Conservation (phyloP, 768 basidiomycete species). For the Tylopilus vinaceipallidus region DNA sequence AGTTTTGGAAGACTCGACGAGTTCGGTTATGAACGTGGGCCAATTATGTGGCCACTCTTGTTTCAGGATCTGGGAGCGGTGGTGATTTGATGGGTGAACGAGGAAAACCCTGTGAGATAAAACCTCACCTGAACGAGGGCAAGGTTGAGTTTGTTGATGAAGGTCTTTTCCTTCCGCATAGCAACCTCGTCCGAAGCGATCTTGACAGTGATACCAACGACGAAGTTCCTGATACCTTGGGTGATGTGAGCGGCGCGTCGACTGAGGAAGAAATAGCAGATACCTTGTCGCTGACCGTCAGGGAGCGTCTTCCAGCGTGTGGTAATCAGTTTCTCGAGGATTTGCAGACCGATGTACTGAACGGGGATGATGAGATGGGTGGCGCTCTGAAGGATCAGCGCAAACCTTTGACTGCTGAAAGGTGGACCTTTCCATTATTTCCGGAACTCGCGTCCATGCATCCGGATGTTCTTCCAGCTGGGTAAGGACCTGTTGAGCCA, state of each 20-base stretch:
- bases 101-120: background rate
- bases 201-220: constrained; percentile 91
- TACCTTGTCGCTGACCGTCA: constrained; percentile 89
- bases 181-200: constrained; percentile 87
- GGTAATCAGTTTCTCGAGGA: constrained; percentile 91
- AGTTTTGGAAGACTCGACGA: constrained; percentile 95
- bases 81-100: constrained; percentile 6
- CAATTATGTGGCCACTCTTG: constrained; percentile 99
- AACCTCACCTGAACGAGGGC: constrained; percentile 84
- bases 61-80: constrained; percentile 92
- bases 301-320: constrained; percentile 97
- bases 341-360: constrained; percentile 95
- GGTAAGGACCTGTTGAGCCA: constrained; percentile 90
- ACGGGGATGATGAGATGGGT: constrained; percentile 15
- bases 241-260: constrained; percentile 11
- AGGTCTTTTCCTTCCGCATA: constrained; percentile 90
- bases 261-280: constrained; percentile 2
- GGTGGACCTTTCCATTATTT: constrained; percentile 80
- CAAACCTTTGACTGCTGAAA: constrained; percentile 85
- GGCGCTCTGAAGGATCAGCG: background rate
- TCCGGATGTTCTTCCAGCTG: constrained; percentile 97
- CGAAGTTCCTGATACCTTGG: constrained; percentile 91
- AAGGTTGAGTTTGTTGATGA: constrained; percentile 94
- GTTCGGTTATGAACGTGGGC: constrained; percentile 96
- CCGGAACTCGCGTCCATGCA: constrained; percentile 95